These are phyloP conservation scores for Colletotrichum phormii DNA, from an alignment of 2,329 filamentous ascomycete genomes.

Conservation along the genomic window DNA sequence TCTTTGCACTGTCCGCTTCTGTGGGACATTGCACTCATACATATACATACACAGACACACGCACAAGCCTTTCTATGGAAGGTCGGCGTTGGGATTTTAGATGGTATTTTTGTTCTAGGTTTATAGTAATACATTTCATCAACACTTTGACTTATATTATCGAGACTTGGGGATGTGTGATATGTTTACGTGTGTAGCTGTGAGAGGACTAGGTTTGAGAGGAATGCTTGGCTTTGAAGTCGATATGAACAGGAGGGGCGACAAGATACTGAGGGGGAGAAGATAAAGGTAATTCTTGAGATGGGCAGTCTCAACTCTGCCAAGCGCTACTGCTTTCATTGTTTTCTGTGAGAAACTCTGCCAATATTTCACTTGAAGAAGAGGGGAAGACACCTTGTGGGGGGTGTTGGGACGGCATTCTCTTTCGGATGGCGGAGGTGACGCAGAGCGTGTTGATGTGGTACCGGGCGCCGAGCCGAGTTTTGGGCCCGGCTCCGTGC, in stretches of 20 bases:
- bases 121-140: neutral
- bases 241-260: no score
- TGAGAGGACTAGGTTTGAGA: no score
- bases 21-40: neutral
- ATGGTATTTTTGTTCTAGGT: neutral
- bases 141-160: neutral
- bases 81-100: slow-evolving; percentile 8
- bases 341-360: neutral
- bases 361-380: neutral
- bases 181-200: no score
- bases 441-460: neutral
- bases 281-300: no score
- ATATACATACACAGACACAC: neutral
- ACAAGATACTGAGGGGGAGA: no score
- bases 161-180: no score
- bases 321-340: no score
- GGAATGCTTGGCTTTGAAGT: no score
- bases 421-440: neutral
- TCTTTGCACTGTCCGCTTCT: neutral
- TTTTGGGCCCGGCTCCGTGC: neutral
- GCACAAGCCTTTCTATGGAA: neutral
- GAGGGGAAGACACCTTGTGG: neutral
- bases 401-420: neutral
- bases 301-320: no score
- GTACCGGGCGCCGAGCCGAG: neutral